Evolutionary conservation across 805 yeast genomes (phyloP), one percentile per base, ranked within the genome.

Genomic region (Torulaspora delbrueckii): DNA sequence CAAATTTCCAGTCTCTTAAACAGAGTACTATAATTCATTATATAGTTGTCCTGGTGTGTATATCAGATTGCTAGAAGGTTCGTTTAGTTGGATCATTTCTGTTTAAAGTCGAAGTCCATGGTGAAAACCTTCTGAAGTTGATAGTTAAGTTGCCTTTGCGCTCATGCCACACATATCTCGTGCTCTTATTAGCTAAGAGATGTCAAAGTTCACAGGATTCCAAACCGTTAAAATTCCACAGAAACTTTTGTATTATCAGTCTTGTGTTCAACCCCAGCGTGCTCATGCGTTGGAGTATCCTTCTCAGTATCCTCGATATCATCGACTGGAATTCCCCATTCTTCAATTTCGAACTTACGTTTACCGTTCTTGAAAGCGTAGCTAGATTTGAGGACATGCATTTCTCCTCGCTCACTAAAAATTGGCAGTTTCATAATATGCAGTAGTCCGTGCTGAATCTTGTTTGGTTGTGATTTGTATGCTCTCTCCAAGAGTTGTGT

Each of bases 281-380:
- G 34, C 16, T 28, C 41, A 12, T 40, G 26, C 7, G 36, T 28
- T 9, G 42, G 25, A 13, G 25, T 14, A 12, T 27, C 25, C 14
- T 27, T 34, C 23, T 35, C 24, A 22, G 33, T 26, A 4, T 69
- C 76, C 12, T 74, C 83, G n/a, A 74, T 85, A 47, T 84, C 95
- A 46, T 89, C 96, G 2, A 91, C 96, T 0, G 99, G 98, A 41
- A 93, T 93, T n/a, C 96, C 87, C 96, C 96, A 93, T 58, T 82
- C 87, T 54, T 86, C 91, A 43, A 93, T 83, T 58, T 86, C 96
- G 60, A 91, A 88, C 56, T 77, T 81, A 63, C 81, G 79, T 51
- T 85, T 76, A 10, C 96, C 91, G 53, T 88, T 86, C 59, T 82
- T 82, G 68, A 90, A 91, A 4, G 96, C 88, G 63, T 78, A 83